Percentiles rank a stretch among this genome's conserved stretches.
phyloP scores from a whole-genome alignment of 257 asterid genomes.

The Ehretia macrophylla region DNA sequence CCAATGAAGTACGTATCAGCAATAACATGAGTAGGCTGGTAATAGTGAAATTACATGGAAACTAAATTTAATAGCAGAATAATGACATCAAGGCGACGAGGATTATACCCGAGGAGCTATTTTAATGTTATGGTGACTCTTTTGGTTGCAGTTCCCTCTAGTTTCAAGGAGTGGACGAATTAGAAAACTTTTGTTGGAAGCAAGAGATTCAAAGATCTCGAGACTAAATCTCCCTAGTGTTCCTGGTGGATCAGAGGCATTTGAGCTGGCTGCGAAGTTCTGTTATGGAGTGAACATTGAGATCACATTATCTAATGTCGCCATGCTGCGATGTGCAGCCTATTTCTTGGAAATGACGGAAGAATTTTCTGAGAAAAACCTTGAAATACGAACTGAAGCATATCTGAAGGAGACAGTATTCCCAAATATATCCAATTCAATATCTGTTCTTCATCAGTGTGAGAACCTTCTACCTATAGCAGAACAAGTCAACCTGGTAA shows the following conservation, averaged over 20 bases:
- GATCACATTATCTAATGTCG: constrained; percentile 59
- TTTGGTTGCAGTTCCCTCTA: constrained; percentile 66
- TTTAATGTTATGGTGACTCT: no score
- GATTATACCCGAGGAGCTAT: no score
- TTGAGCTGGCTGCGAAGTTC: constrained; percentile 88
- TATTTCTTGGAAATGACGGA: constrained; percentile 86
- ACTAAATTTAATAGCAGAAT: no score
- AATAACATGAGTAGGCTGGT: no score
- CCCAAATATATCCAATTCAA: constrained; percentile 56
- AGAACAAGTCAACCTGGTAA: constrained; percentile 60
- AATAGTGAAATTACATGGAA: no score
- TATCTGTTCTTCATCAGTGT: constrained; percentile 71
- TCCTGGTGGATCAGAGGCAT: constrained; percentile 90
- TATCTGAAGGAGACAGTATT: constrained; percentile 55
- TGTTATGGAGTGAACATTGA: constrained; percentile 78
- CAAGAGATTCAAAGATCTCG: constrained; percentile 60
- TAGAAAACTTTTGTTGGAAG: constrained; percentile 56
- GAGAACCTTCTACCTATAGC: constrained; percentile 54
- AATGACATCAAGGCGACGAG: no score
- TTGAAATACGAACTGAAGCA: constrained; percentile 56
- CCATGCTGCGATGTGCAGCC: constrained; percentile 65
- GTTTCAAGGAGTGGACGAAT: constrained; percentile 82
- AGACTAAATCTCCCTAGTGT: constrained; percentile 52
- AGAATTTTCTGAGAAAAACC: constrained; percentile 70
- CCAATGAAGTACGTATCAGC: no score